These are phyloP conservation scores for Protomyces inundatus DNA, from an alignment of 1,139 yeast genomes.

Conservation along the genomic window DNA sequence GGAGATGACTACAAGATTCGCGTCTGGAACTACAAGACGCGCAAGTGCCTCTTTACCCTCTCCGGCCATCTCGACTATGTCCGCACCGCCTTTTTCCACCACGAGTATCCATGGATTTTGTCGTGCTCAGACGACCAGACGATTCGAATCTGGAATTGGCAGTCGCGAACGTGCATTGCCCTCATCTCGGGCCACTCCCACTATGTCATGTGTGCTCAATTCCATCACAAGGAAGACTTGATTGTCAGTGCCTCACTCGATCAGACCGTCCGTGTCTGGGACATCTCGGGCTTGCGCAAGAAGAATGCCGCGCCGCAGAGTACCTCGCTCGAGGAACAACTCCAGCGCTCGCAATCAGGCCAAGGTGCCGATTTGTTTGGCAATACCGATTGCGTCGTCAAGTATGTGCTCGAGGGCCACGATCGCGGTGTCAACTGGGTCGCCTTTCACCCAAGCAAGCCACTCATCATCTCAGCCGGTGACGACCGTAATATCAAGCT, in stretches of 20 bases:
- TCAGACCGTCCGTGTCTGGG: slow-evolving; percentile 99
- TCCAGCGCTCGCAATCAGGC: slow-evolving; percentile 46
- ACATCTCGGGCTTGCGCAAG: slow-evolving; percentile 88
- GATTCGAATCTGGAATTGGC: slow-evolving; percentile 99
- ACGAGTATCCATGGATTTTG: slow-evolving; percentile 94
- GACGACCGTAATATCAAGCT: slow-evolving; percentile 92
- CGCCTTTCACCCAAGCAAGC: slow-evolving; percentile 92
- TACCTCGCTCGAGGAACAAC: slow-evolving; percentile 68
- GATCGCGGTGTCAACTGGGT: slow-evolving; percentile 99
- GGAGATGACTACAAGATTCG: slow-evolving; percentile 95
- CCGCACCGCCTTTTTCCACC: slow-evolving; percentile 90
- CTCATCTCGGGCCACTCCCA: slow-evolving; percentile 97
- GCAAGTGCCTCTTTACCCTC: slow-evolving; percentile 86
- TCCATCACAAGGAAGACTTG: slow-evolving; percentile 92
- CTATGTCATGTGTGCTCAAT: slow-evolving; percentile 96
- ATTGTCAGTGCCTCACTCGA: slow-evolving; percentile 94
- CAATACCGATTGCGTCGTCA: slow-evolving; percentile 86
- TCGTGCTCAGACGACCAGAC: slow-evolving; percentile 98
- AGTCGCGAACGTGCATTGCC: slow-evolving; percentile 84
- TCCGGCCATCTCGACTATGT: slow-evolving; percentile 92
- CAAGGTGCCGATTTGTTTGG: slow-evolving; percentile 89
- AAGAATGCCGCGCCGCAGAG: slow-evolving; percentile 77
- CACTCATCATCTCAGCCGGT: slow-evolving; percentile 91
- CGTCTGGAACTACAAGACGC: slow-evolving; percentile 91
- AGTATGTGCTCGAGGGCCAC: slow-evolving; percentile 94